phyloP scores from a whole-genome alignment of 495 filamentous ascomycete species.

The Halenospora varia region DNA sequence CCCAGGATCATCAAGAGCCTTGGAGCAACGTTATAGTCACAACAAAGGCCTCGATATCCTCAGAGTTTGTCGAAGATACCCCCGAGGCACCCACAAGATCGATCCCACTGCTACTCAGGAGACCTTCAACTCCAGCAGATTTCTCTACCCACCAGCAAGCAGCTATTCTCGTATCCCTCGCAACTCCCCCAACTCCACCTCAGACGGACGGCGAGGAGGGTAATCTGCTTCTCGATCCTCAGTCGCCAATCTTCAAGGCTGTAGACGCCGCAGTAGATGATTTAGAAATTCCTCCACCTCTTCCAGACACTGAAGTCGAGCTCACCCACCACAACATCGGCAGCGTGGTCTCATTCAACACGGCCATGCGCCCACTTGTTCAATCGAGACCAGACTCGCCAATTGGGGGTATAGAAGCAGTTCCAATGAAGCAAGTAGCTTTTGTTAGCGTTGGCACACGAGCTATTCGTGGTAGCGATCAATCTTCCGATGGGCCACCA shows the following conservation, averaged over 20 bases:
- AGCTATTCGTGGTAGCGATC: background rate
- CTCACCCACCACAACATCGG: conserved; percentile 6
- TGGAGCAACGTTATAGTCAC: no score
- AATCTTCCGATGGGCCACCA: background rate
- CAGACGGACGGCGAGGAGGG: no score
- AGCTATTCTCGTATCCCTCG: no score
- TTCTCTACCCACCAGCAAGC: no score
- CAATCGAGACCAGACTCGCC: conserved; percentile 16
- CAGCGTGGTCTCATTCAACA: conserved; percentile 13
- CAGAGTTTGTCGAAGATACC: no score
- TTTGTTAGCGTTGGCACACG: background rate
- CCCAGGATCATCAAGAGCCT: no score
- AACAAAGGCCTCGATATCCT: no score
- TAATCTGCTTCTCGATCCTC: background rate
- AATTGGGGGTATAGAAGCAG: conserved; percentile 14
- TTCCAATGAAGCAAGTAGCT: background rate
- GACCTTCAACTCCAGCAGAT: no score
- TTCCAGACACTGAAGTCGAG: conserved; percentile 9
- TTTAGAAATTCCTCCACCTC: background rate
- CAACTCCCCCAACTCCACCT: no score
- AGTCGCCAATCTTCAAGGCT: background rate
- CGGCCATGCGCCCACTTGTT: conserved; percentile 12
- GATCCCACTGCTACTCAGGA: no score
- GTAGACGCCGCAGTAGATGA: conserved; percentile 5
- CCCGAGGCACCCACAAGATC: no score